Conservation (phyloP, 139 green algal species). For the Micractinium sp. region DNA sequence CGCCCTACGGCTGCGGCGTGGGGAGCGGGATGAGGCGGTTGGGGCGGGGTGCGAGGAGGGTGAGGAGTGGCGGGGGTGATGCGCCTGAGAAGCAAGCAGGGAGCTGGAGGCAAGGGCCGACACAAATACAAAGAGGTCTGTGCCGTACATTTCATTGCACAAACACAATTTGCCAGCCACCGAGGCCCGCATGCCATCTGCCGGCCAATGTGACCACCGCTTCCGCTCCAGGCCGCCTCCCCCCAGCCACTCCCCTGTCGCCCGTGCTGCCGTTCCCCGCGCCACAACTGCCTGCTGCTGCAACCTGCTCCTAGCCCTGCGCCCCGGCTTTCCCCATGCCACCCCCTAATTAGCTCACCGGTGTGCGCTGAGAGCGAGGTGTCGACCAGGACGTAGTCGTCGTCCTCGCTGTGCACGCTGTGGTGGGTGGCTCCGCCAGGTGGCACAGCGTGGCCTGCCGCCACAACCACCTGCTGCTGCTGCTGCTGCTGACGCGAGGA, state of each 20-base stretch:
- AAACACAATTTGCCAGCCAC: too few species aligned
- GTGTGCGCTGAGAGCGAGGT: constrained; percentile 21
- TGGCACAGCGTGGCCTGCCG: background rate
- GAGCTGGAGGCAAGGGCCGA: too few species aligned
- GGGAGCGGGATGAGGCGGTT: background rate
- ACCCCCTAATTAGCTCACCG: background rate
- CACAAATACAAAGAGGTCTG: too few species aligned
- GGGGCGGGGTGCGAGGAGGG: too few species aligned
- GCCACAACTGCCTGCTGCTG: background rate
- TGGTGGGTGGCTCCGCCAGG: background rate
- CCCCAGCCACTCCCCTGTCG: too few species aligned
- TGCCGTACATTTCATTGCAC: too few species aligned
- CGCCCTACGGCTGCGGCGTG: constrained; percentile 1
- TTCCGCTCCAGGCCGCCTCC: too few species aligned
- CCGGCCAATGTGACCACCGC: too few species aligned
- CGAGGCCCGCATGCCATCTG: too few species aligned
- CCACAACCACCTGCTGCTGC: background rate
- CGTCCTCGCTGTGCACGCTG: constrained; percentile 17
- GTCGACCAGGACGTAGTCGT: constrained; percentile 36
- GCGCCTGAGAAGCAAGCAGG: too few species aligned
- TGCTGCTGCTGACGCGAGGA: background rate
- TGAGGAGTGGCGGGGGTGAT: background rate
- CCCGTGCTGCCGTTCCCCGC: background rate
- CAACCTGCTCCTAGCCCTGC: too few species aligned
- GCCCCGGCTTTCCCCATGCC: too few species aligned